Base-by-base conservation (phyloP, 2,329 filamentous ascomycete species). In the Clonostachys sp. region DNA sequence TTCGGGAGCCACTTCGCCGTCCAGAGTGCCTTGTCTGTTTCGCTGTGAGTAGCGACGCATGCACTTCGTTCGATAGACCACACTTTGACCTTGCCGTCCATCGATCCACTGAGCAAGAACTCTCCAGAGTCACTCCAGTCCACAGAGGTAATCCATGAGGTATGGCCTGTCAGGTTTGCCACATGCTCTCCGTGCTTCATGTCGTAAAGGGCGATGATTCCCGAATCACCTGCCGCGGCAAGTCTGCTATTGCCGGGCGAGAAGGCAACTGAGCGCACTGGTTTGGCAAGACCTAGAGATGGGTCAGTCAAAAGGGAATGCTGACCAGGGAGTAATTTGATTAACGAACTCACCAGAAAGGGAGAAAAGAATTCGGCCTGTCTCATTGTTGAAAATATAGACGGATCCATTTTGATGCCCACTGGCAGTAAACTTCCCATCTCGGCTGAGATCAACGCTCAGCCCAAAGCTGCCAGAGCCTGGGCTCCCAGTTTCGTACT, bases 81-180 rank as follows among this genome's bases (percentile, higher is more conserved):
- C 33, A 97, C 88, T 68, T 96, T 96, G 51, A 88, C 89, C 66
- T 95, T 96, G 36, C 94, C 92, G 61, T 97, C 91, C 64, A 95
- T 90, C 2, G 87, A 84, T 43, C 90, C 89, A 60, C 87, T 95
- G 4, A 97, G 75, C 12, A 99, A 73, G 64, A 89, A 96, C 68
- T 97, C 92, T 43, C 94, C 94, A 5, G 88, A 95, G 60, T 89
- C 82, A 64, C 86, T 97, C 90, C 92, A 99, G 63, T 96, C 90
- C 41, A 97, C 74, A 34, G 87, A 87, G 51, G 92, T 87, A 55
- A 99, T 84, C 94, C 92, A 99, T 6, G 89, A 86, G 1, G 81
- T 78, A 63, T 92, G 89, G 1, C 87, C 89, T 0, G 79, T 70
- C 50, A 99, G 72, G 61, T 91, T 95, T 17, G 87, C 89, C 13